Base-by-base conservation (phyloP, 805 yeast genomes). In the Scheffersomyces amazonensis region DNA sequence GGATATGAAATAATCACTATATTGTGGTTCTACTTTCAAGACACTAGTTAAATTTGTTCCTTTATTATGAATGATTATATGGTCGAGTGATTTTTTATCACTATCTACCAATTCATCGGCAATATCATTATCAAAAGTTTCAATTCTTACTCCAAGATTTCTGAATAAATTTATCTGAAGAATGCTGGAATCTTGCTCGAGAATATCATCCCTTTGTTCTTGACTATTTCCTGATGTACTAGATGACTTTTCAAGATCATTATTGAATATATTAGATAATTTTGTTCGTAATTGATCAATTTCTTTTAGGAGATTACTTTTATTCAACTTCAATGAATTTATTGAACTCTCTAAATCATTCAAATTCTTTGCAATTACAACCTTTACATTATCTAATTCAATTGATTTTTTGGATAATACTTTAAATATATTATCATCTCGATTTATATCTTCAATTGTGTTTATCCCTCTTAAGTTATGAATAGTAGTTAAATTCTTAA, bases 1-100 rank as follows among this genome's bases (percentile, higher is more conserved):
- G 11, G 87, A 75, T 21, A 84, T 74, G 56, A 84, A 86, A 50
- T 73, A 82, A 41, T 80, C 81, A 49, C 84, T 78, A 44, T 80
- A 77, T 41, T 77, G 73, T 22, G 69, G 65, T 31, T 71, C 70
- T 53, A 80, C 71, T 19, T 76, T 72, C 36, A 83, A 58, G 7
- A 76, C 64, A 47, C 74, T 76, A 1, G 79, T 60, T 19, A 65
- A 55, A 34, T 74, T 74, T 19, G 59, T 60, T n/a, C 57, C 56
- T 38, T 70, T 71, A 51, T 76, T 78, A 41, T 72, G 64, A 3
- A 81, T 72, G 28, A 81, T 52, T 2, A 79, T 60, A 41, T 69
- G 70, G 19, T 27, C 30, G 12, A 27, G n/a, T 13, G 17, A 4
- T 5, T 4, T 13, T 27, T 15, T n/a, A 15, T 64, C 66, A 19